phyloP scores from a whole-genome alignment of 2,329 filamentous ascomycete genomes.

The Ceratocystis destructans region DNA sequence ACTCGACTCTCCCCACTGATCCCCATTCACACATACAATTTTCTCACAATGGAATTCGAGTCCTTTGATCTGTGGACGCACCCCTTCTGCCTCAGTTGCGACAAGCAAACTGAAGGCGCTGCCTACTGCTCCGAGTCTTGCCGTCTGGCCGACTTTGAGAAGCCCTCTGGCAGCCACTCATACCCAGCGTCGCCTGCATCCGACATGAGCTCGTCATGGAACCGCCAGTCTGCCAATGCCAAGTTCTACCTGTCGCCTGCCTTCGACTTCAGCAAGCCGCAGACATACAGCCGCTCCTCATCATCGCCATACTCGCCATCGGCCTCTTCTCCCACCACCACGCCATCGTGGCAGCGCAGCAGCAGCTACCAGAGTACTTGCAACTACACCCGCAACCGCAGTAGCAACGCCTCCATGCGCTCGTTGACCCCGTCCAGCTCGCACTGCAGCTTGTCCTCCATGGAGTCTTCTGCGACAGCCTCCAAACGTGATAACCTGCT shows the following conservation, averaged over 20 bases:
- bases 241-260: constrained; percentile 59
- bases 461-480: constrained; percentile 48
- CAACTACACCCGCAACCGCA: constrained; percentile 21
- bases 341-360: constrained; percentile 24
- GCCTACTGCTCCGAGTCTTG: constrained; percentile 90
- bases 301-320: constrained; percentile 26
- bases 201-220: constrained; percentile 13
- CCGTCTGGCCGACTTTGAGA: constrained; percentile 75
- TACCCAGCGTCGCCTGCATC: constrained; percentile 24
- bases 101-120: constrained; percentile 60
- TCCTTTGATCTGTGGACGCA: constrained; percentile 58
- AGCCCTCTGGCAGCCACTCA: constrained; percentile 25
- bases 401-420: constrained; percentile 26
- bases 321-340: constrained; percentile 23
- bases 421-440: constrained; percentile 60
- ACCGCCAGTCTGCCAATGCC: constrained; percentile 21
- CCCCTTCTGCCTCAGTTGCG: constrained; percentile 88
- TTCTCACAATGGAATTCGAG: constrained; percentile 31
- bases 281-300: constrained; percentile 40
- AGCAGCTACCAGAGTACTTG: constrained; percentile 21
- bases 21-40: neutral
- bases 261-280: constrained; percentile 57
- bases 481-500: constrained; percentile 36
- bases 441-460: constrained; percentile 69
- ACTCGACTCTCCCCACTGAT: neutral